Base-by-base conservation (phyloP, 1,284 basidiomycete species). In the Phellopilus nigrolimitatus region DNA sequence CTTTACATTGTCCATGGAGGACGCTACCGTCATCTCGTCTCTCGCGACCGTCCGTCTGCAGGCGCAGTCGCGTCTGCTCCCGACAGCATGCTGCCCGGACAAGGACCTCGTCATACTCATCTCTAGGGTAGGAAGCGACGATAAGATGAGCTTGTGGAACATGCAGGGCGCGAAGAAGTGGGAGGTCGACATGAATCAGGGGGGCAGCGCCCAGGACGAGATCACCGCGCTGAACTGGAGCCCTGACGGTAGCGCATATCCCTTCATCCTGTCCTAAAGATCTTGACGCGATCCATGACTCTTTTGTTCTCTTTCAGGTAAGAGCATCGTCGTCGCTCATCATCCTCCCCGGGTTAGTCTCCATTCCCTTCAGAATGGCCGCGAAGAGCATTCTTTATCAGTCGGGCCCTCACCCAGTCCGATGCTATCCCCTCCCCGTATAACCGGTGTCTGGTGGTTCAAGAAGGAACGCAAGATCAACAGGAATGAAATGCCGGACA, bases 61-160 rank as follows among this genome's bases (percentile, higher is more conserved):
- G 4, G 68, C 75, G 8, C 68, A 76, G 33, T 78, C 75, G 46
- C 78, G 81, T 37, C 61, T 90, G 21, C 66, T 87, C 19, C 53
- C 68, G 8, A 75, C 80, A 15, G 79, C 88, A 48, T 91, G 88
- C 61, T 89, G 88, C 64, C 88, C 88, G 13, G 88, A 90, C 68
- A 91, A 91, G 66, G 88, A 91, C 66, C 70, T 91, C 25, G 68
- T 89, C 8, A 70, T 83, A 15, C 68, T 90, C 7, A 69, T 89
- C 39, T 80, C 80, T 53, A 75, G 79, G 30, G 67, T 82, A 15
- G 83, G 80, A 24, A 78, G 78, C 31, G 75, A 76, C 54, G 84
- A 88, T 60, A 76, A 78, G 54, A 66, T 91, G 60, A 80, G 80
- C 57, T 71, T 91, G 27, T 90, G 86, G 86, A 89, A 87, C 58